A percentile compares a stretch with the other conserved stretches of the same genome.
phyloP scores from a whole-genome alignment of 1,284 basidiomycete genomes.

The Baeospora myosura region DNA sequence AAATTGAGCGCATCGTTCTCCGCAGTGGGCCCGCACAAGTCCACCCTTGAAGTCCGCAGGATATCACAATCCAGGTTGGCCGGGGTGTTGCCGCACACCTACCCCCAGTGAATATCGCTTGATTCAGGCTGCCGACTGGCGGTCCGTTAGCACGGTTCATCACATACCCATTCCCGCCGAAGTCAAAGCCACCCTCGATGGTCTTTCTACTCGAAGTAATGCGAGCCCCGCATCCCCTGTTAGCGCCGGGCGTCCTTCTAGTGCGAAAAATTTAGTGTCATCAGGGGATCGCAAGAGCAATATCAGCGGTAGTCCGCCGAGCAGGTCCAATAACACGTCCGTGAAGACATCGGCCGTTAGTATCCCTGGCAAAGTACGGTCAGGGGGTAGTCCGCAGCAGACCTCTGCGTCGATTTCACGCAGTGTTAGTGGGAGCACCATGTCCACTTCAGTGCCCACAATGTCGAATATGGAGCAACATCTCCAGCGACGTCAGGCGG shows the following conservation, averaged over 20 bases:
- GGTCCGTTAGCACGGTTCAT: slow-evolving; percentile 64
- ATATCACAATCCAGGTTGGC: slow-evolving; percentile 70
- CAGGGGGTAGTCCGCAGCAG: slow-evolving; percentile 44
- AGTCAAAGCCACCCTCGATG: slow-evolving; percentile 57
- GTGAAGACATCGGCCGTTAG: slow-evolving; percentile 25
- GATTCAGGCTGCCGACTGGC: slow-evolving; percentile 73
- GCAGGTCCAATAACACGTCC: slow-evolving; percentile 30
- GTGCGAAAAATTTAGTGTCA: slow-evolving; percentile 26
- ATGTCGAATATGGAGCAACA: slow-evolving; percentile 37
- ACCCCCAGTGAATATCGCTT: slow-evolving; percentile 45
- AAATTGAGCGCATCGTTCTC: slow-evolving; percentile 15
- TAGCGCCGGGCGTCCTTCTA: slow-evolving; percentile 19
- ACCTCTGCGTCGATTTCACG: slow-evolving; percentile 31
- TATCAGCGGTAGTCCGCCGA: slow-evolving; percentile 31
- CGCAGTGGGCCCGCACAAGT: slow-evolving; percentile 60
- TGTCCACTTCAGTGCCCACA: slow-evolving; percentile 34
- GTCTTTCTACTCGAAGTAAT: slow-evolving; percentile 27
- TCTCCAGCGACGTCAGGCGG: slow-evolving; percentile 37
- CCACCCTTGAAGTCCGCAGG: slow-evolving; percentile 45
- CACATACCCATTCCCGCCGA: slow-evolving; percentile 61
- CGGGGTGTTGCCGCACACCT: slow-evolving; percentile 75
- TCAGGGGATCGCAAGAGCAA: slow-evolving; percentile 44
- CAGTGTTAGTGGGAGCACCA: slow-evolving; percentile 27
- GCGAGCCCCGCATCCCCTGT: slow-evolving; percentile 19
- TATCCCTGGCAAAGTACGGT: slow-evolving; percentile 27